A percentile compares a stretch with the other conserved stretches of the same genome.
Conservation (phyloP, 2,329 filamentous ascomycete species). For the Talaromyces funiculosus region DNA sequence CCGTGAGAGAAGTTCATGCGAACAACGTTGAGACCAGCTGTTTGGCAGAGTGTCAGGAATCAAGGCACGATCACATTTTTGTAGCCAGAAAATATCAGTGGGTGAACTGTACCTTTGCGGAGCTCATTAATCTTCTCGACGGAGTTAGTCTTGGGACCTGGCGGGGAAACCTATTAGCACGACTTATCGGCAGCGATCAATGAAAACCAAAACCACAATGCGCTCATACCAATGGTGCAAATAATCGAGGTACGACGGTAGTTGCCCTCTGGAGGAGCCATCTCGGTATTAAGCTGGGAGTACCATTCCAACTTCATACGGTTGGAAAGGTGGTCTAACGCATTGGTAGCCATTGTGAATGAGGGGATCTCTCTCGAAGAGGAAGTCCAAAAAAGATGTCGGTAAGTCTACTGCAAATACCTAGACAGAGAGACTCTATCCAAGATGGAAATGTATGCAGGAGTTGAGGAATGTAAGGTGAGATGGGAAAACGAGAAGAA, state of each 20-base stretch:
- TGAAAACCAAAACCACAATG: constrained; percentile 2
- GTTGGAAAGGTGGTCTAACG: constrained; percentile 79
- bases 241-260: constrained; percentile 98
- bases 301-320: constrained; percentile 68
- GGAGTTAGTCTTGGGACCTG: constrained; percentile 95
- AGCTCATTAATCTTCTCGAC: constrained; percentile 95
- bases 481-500: neutral
- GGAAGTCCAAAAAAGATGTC: neutral
- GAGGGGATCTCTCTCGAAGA: neutral
- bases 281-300: constrained; percentile 80
- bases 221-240: constrained; percentile 74
- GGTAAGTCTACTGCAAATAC: constrained; percentile 13
- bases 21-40: constrained; percentile 89
- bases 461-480: neutral
- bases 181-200: neutral
- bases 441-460: neutral
- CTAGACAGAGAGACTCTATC: neutral
- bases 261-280: constrained; percentile 78
- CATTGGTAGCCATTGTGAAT: constrained; percentile 26
- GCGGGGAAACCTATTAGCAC: constrained; percentile 24
- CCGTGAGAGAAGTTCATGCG: constrained; percentile 99
- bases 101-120: constrained; percentile 52
- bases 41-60: constrained; percentile 9
- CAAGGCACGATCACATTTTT: neutral
- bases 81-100: neutral